Conservation (phyloP, 805 yeast species). For the Yarrowia hollandica region DNA sequence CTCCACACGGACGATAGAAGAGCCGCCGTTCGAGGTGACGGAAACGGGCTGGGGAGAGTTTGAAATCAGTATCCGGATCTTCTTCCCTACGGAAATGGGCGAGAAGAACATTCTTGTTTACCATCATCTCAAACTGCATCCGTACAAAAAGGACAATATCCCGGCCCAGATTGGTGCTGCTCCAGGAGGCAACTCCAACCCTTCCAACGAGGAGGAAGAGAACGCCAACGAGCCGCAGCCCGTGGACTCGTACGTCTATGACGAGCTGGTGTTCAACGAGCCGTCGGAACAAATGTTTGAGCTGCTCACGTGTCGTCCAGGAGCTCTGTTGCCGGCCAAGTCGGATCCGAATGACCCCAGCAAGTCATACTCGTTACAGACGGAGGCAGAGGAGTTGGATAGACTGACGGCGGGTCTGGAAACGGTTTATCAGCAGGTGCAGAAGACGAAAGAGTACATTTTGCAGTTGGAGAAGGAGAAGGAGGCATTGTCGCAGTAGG, state of each 20-base stretch:
- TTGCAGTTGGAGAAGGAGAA: constrained; percentile 40
- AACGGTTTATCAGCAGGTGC: constrained; percentile 49
- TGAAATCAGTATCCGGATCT: constrained; percentile 84
- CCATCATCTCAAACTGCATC: constrained; percentile 90
- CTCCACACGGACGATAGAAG: constrained; percentile 80
- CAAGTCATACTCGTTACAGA: constrained; percentile 45
- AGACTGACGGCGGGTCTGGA: constrained; percentile 52
- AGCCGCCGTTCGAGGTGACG: constrained; percentile 91
- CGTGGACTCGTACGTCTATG: constrained; percentile 68
- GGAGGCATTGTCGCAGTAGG: constrained; percentile 23
- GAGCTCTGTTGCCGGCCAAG: constrained; percentile 42
- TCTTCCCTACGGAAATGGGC: constrained; percentile 79
- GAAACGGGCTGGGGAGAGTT: constrained; percentile 99
- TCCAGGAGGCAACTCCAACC: constrained; percentile 6
- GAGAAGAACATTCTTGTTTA: constrained; percentile 84
- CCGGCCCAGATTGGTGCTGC: constrained; percentile 25
- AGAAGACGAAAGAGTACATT: constrained; percentile 45
- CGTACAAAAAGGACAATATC: constrained; percentile 50
- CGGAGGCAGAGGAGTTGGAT: constrained; percentile 66
- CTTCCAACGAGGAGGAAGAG: constrained; percentile 6
- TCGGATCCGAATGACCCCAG: constrained; percentile 38
- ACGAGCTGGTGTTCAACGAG: constrained; percentile 91
- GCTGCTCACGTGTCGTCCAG: constrained; percentile 55
- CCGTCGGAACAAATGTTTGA: constrained; percentile 91
- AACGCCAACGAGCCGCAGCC: constrained; percentile 39